Evolutionary conservation across 2,329 filamentous ascomycete genomes (phyloP).

Genomic region (Xylariaceae sp.): DNA sequence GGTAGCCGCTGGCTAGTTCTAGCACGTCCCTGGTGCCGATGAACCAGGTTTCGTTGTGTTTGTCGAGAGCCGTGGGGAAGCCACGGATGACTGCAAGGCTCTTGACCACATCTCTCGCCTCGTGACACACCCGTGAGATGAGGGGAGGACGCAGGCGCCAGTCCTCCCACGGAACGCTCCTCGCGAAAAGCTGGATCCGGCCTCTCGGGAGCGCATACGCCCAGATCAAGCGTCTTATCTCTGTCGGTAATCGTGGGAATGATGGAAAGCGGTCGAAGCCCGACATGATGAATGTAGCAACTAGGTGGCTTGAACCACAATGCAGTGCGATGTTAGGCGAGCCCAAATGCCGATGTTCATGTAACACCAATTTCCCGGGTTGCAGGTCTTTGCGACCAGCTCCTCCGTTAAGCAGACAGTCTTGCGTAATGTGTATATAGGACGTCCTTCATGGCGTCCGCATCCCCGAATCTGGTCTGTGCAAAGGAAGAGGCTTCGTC

Average conservation of each 20-base stretch:
- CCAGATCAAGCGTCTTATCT: constrained; percentile 28
- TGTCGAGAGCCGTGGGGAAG: constrained; percentile 24
- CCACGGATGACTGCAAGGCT: constrained; percentile 25
- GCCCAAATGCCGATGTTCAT: background rate
- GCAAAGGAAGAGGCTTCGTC: no score
- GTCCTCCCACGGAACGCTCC: constrained; percentile 26
- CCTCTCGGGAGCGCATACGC: constrained; percentile 22
- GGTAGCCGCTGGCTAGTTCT: constrained; percentile 27
- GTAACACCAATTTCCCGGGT: constrained; percentile 1
- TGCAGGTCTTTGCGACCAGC: background rate
- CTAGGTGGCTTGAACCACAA: background rate
- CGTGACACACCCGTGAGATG: constrained; percentile 23
- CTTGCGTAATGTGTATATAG: no score
- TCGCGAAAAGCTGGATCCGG: constrained; percentile 27
- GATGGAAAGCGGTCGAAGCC: constrained; percentile 16
- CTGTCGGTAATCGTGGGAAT: constrained; percentile 25
- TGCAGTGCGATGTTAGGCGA: background rate
- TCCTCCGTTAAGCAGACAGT: no score
- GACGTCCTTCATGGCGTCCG: no score
- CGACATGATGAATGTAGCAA: constrained; percentile 16
- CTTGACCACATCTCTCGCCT: constrained; percentile 20
- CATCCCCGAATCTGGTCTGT: no score
- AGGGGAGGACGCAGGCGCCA: constrained; percentile 24
- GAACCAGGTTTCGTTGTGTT: constrained; percentile 27
- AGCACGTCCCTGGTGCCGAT: constrained; percentile 24